These are phyloP conservation scores for Taiozyma onychis DNA, from an alignment of 1,139 yeast species.

Conservation along the genomic window DNA sequence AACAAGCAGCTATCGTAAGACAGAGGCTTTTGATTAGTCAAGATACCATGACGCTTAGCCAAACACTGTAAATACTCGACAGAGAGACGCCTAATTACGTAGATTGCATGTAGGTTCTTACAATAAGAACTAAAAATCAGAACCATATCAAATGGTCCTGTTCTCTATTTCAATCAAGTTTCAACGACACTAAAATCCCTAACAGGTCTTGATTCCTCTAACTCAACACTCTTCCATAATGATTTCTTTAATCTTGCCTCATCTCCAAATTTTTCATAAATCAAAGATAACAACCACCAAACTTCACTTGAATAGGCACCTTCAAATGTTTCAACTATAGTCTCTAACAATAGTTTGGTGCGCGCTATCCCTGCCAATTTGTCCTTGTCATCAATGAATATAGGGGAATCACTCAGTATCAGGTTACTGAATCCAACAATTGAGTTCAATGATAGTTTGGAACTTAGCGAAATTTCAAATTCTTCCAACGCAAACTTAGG, in stretches of 20 bases:
- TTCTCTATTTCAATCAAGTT: background rate
- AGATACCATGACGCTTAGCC: too few relatives aligned
- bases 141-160: background rate
- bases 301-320: slow-evolving; percentile 63
- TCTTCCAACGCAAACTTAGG: slow-evolving; percentile 50
- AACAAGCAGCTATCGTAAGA: too few relatives aligned
- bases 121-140: background rate
- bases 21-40: too few relatives aligned
- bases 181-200: slow-evolving; percentile 32
- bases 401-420: slow-evolving; percentile 31
- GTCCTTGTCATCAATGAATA: slow-evolving; percentile 45
- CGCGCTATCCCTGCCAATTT: slow-evolving; percentile 61
- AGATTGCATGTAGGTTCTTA: background rate
- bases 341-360: slow-evolving; percentile 56
- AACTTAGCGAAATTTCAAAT: slow-evolving; percentile 61
- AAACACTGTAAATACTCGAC: too few relatives aligned
- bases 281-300: slow-evolving; percentile 65
- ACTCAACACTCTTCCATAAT: slow-evolving; percentile 61
- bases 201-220: slow-evolving; percentile 65
- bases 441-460: slow-evolving; percentile 40
- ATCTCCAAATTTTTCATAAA: slow-evolving; percentile 62
- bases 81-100: too few relatives aligned
- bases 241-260: slow-evolving; percentile 44
- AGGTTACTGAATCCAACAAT: slow-evolving; percentile 63
- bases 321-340: slow-evolving; percentile 42